Conservation (phyloP, 2,329 filamentous ascomycete genomes). For the Penicillium sp. region DNA sequence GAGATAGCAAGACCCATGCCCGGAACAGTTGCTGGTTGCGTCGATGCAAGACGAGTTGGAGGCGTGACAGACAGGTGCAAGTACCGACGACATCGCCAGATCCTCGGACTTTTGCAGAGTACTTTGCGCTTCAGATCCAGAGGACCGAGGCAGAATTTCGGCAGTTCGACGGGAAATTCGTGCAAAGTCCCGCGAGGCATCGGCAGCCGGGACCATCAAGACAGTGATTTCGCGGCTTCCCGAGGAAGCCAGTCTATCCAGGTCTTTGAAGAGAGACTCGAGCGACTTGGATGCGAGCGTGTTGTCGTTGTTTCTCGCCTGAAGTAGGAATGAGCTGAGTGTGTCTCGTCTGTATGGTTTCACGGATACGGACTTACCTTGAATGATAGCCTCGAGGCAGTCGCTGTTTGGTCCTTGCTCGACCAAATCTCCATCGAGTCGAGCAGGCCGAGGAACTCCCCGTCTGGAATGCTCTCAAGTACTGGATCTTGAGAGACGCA, state of each 20-base stretch:
- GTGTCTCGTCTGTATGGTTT: too few relatives aligned
- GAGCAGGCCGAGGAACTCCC: constrained; percentile 41
- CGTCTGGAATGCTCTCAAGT: constrained; percentile 16
- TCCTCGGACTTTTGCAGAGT: constrained; percentile 22
- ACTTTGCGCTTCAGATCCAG: constrained; percentile 2
- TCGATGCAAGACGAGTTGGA: constrained; percentile 68
- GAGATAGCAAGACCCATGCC: constrained; percentile 75
- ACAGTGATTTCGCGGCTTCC: constrained; percentile 57
- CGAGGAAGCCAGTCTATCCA: constrained; percentile 37
- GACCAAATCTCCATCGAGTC: constrained; percentile 33
- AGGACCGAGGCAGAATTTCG: neutral
- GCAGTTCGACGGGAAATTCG: constrained; percentile 4
- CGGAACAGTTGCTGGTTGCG: constrained; percentile 76
- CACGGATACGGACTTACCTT: constrained; percentile 34
- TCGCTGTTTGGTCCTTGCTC: constrained; percentile 27
- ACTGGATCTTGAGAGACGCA: constrained; percentile 27
- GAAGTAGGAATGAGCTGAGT: neutral
- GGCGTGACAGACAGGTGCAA: constrained; percentile 74
- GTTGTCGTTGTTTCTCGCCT: constrained; percentile 11
- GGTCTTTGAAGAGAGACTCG: constrained; percentile 47
- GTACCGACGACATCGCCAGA: constrained; percentile 44
- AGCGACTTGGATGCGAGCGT: constrained; percentile 48
- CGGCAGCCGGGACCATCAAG: constrained; percentile 52
- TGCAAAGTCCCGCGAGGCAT: neutral
- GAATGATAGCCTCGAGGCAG: constrained; percentile 32